Conservation (phyloP, 306 rosid species). For the Ormosia semicastrata region DNA sequence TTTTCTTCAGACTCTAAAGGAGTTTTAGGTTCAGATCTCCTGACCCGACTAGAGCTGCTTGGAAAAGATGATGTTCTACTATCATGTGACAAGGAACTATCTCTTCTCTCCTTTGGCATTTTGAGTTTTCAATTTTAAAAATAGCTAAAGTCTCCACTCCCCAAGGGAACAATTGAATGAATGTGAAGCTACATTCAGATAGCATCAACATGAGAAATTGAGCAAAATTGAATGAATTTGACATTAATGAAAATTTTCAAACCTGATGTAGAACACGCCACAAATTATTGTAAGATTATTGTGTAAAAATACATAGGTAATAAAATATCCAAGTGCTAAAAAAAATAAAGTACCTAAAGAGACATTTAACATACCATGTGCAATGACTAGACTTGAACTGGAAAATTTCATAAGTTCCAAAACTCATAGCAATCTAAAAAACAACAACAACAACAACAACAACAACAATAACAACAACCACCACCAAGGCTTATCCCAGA, state of each 20-base stretch:
- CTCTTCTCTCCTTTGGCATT: slow-evolving; percentile 97
- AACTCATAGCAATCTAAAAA: neutral
- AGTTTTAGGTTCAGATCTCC: slow-evolving; percentile 38
- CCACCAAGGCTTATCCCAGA: neutral
- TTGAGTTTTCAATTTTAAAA: slow-evolving; percentile 24
- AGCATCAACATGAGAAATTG: slow-evolving; percentile 25
- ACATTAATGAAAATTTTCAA: neutral
- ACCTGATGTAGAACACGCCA: neutral
- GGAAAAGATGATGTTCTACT: slow-evolving; percentile 76
- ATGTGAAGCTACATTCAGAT: slow-evolving; percentile 33
- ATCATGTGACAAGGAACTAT: slow-evolving; percentile 74
- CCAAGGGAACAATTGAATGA: slow-evolving; percentile 15
- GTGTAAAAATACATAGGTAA: neutral
- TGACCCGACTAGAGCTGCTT: slow-evolving; percentile 66
- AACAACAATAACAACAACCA: neutral
- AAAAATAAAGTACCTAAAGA: neutral
- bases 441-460: neutral
- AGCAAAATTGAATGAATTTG: neutral
- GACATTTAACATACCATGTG: neutral
- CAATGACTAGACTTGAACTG: neutral
- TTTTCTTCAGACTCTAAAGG: slow-evolving; percentile 59
- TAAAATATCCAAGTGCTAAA: neutral
- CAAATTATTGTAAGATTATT: neutral
- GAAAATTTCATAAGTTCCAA: neutral
- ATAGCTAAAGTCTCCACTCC: slow-evolving; percentile 19